These are phyloP conservation scores for Graphilbum fragrans DNA, from an alignment of 2,329 filamentous ascomycete genomes.

Conservation along the genomic window DNA sequence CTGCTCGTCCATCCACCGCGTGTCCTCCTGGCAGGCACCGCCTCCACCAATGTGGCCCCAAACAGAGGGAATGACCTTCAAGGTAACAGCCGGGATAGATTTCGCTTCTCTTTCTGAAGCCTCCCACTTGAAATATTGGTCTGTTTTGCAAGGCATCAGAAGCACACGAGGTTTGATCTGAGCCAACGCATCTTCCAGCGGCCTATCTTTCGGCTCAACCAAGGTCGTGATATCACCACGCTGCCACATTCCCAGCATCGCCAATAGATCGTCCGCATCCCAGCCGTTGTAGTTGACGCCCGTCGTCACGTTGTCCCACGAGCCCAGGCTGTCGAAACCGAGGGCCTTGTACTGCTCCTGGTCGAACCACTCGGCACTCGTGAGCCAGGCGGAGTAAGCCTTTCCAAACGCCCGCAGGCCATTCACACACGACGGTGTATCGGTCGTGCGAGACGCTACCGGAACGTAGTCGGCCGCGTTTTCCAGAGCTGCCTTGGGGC, in stretches of 20 bases:
- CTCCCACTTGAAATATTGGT: conserved; percentile 72
- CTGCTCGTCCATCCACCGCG: conserved; percentile 4
- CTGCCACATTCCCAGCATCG: conserved; percentile 63
- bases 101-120: conserved; percentile 65
- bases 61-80: conserved; percentile 6
- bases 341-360: conserved; percentile 55
- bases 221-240: conserved; percentile 57
- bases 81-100: conserved; percentile 1
- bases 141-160: conserved; percentile 59
- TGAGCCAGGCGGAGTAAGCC: conserved; percentile 73
- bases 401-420: conserved; percentile 58
- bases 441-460: conserved; percentile 31
- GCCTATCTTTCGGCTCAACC: conserved; percentile 52
- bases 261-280: conserved; percentile 14
- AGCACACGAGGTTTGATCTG: conserved; percentile 61
- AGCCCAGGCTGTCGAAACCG: conserved; percentile 55
- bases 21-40: conserved; percentile 4
- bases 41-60: conserved; percentile 11
- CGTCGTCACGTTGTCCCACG: conserved; percentile 67
- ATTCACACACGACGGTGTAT: conserved; percentile 14
- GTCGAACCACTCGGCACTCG: conserved; percentile 68
- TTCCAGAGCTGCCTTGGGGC: conserved; percentile 33
- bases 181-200: conserved; percentile 53
- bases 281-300: conserved; percentile 49
- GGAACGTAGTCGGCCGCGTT: conserved; percentile 24